Evolutionary conservation across 2,329 filamentous ascomycete species (phyloP), one percentile per base, ranked within the genome.

Genomic region (Corynespora cassiicola): DNA sequence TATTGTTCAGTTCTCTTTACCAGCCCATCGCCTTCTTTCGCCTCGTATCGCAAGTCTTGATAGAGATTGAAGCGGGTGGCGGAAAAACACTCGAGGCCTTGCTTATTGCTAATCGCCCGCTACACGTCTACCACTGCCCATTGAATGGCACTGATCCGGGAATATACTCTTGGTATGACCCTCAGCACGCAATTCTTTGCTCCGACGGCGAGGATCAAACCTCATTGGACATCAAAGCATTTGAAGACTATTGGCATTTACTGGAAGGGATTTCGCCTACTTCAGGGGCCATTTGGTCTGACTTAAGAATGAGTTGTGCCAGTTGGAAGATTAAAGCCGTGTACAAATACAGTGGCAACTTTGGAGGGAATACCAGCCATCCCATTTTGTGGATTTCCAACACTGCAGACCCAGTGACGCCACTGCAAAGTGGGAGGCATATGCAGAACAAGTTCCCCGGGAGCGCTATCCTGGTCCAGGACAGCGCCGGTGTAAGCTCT

Each of bases 321-420:
- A 54, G 57, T 11, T 75, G 70, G 65, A 47, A 47, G 9, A 59
- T 72, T 30, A 53, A 60, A 2, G 57, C 73, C 2, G 42, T 47
- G 7, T 56, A 66, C 42, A 58, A 55, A 27, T 74, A 68, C 40
- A 47, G 44, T 15, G 55, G 45, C 8, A 30, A 37, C 1, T 59
- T 54, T 39, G 55, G 58, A 6, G 63, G 50, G 43, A 66, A 72
- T 17, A 80, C 75, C 5, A 67, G 72, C 5, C 73, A 79, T 46
- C 81, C 81, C 0, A 66, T 85, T 20, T 69, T 85, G 6, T 79
- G 82, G 54, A 64, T 83, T 9, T 76, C 75, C 22, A 83, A 79
- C 52, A 77, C 75, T 0, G 70, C 77, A 10, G 81, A 85, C 39
- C 82, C 82, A 0, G 78, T 85, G 1, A 84, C 80, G 0, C 80